phyloP scores from a whole-genome alignment of 768 basidiomycete species.

The Russula emetica region DNA sequence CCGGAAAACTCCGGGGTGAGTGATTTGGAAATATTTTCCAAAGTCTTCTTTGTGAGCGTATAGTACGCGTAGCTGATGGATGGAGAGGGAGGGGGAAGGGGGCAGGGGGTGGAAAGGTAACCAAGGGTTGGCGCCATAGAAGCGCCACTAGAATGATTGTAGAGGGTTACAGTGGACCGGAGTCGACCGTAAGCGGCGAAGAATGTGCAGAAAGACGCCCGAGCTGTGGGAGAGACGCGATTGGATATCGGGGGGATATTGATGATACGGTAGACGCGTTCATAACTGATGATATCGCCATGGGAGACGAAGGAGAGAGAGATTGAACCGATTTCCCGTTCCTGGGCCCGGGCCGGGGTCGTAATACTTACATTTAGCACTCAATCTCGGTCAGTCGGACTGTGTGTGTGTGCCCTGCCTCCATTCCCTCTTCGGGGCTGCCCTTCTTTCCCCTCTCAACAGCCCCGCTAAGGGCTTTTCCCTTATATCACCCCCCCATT shows the following conservation, averaged over 20 bases:
- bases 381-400: conserved; percentile 16
- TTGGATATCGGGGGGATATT: neutral
- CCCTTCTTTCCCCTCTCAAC: conserved; percentile 21
- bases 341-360: conserved; percentile 10
- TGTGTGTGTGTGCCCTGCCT: conserved; percentile 15
- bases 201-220: conserved; percentile 9
- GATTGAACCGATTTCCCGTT: conserved; percentile 13
- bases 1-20: conserved; percentile 8
- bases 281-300: conserved; percentile 17
- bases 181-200: conserved; percentile 22
- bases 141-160: conserved; percentile 25
- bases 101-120: neutral
- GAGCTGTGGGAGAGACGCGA: conserved; percentile 7
- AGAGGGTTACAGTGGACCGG: conserved; percentile 10
- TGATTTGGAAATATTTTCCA: neutral
- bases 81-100: neutral
- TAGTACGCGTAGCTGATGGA: neutral
- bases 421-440: conserved; percentile 19
- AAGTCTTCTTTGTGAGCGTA: neutral
- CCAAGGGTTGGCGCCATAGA: conserved; percentile 14
- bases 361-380: conserved; percentile 13
- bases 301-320: conserved; percentile 4
- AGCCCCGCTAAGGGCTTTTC: conserved; percentile 12
- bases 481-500: conserved; percentile 25
- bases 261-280: conserved; percentile 11